Evolutionary conservation across 2,329 filamentous ascomycete genomes (phyloP), one percentile per base, ranked within the genome.

Genomic region (Ascochyta clinopodiicola): DNA sequence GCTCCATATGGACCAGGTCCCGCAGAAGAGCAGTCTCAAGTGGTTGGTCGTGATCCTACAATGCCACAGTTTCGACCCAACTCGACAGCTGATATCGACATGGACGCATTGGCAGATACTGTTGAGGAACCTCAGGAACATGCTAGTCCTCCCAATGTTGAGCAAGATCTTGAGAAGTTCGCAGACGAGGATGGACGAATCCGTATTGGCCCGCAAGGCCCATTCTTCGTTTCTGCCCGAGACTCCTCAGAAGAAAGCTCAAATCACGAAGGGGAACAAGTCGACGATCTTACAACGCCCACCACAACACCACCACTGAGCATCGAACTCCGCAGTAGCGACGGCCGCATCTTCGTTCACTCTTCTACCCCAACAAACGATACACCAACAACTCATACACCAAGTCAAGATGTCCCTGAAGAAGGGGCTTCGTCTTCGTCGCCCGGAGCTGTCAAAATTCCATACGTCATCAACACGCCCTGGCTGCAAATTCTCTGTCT

Each of bases 41-140:
- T 24, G 10, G 64, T 65, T 61, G 66, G 22, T 12, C 43, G n/a
- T 12, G 88, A 91, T 63, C 85, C 85, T 7, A 90, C 87, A 0
- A 79, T 90, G 72, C 88, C 88, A 8, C 88, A 90, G 63, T 89
- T 89, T 67, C 81, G 85, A 6, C 87, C 87, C n/a, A 84, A 88
- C 60, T 79, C 74, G 29, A 57, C 61, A 5, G 56, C 53, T 4
- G 65, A 71, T 21, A 24, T 64, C 3, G 25, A 27, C 7, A 31
- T 21, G 12, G 13, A 22, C 7, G 25, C 10, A 21, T 6, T 17
- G 7, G 15, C 25, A 47, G 37, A 42, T 4, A 10, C 2, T 31
- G 22, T 25, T 22, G 42, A 32, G 24, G 29, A 22, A 13, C 25
- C 24, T 4, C 29, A 32, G 4, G 29, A 27, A 8, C 34, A 29